Percentiles rank a stretch among this genome's conserved stretches.
Evolutionary conservation across 2,329 filamentous ascomycete species (phyloP).

Genomic region (Colletotrichum paranaense): DNA sequence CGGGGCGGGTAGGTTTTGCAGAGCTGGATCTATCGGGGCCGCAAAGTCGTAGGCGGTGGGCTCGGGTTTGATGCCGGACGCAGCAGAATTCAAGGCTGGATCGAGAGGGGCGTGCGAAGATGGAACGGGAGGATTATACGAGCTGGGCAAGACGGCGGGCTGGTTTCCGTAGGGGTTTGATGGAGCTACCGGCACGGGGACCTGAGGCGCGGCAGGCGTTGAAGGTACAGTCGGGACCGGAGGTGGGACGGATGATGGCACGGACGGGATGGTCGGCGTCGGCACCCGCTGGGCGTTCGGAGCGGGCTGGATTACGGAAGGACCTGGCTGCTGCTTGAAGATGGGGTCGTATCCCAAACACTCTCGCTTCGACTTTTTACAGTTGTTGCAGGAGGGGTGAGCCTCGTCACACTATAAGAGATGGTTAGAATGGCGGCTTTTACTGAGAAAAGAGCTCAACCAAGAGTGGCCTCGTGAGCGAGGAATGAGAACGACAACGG

Average conservation of each 20-base stretch:
- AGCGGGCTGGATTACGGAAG: constrained; percentile 78
- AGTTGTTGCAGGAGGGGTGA: constrained; percentile 91
- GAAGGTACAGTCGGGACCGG: constrained; percentile 34
- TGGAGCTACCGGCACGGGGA: constrained; percentile 39
- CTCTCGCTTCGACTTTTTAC: constrained; percentile 88
- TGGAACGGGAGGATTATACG: constrained; percentile 46
- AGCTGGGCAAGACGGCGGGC: constrained; percentile 55
- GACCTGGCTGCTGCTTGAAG: constrained; percentile 80
- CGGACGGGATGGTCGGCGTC: constrained; percentile 47
- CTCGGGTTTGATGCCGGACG: constrained; percentile 50
- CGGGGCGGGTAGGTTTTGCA: constrained; percentile 57
- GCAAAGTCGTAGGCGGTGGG: constrained; percentile 63
- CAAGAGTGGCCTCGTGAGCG: neutral
- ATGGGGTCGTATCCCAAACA: constrained; percentile 89
- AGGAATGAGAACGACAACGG: neutral
- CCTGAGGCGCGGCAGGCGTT: constrained; percentile 39
- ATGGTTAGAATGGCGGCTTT: constrained; percentile 1
- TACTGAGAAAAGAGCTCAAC: neutral
- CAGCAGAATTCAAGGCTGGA: constrained; percentile 40
- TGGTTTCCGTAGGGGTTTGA: constrained; percentile 59
- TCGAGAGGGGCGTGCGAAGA: constrained; percentile 41
- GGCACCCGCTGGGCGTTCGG: constrained; percentile 59
- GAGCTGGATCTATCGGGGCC: constrained; percentile 73
- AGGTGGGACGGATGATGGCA: constrained; percentile 46
- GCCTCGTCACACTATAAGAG: constrained; percentile 87